A percentile compares a stretch with the other conserved stretches of the same genome.
These are phyloP conservation scores for Fraxinus nigra DNA, from an alignment of 305 asterid genomes.

Conservation along the genomic window DNA sequence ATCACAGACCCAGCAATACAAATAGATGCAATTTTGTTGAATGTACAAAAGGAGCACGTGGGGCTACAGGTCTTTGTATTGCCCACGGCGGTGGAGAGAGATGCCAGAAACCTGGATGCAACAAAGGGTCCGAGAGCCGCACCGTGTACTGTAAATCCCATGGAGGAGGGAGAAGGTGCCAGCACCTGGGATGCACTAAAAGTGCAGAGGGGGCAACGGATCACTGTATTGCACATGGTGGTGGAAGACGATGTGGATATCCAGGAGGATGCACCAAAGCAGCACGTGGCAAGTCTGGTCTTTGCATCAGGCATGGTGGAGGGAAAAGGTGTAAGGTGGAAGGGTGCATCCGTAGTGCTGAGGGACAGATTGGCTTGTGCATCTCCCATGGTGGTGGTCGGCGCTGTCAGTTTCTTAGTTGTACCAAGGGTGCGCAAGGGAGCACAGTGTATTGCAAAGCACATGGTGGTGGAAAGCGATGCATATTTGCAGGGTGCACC, in stretches of 20 bases:
- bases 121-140: conserved; percentile 88
- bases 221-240: conserved; percentile 87
- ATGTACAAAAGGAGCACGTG: conserved; percentile 80
- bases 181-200: conserved; percentile 80
- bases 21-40: conserved; percentile 67
- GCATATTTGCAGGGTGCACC: conserved; percentile 79
- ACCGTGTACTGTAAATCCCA: conserved; percentile 89
- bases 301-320: conserved; percentile 90
- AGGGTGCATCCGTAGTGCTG: conserved; percentile 88
- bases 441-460: conserved; percentile 81
- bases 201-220: conserved; percentile 89
- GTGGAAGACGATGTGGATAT: conserved; percentile 72
- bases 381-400: conserved; percentile 95
- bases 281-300: conserved; percentile 88
- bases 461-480: conserved; percentile 86
- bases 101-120: conserved; percentile 85
- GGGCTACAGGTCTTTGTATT: conserved; percentile 80
- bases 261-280: conserved; percentile 72
- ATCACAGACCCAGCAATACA: conserved; percentile 39
- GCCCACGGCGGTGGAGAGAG: conserved; percentile 95
- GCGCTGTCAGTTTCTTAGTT: conserved; percentile 59
- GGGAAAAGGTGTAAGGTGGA: conserved; percentile 87
- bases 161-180: conserved; percentile 85
- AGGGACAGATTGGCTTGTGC: conserved; percentile 85
- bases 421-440: conserved; percentile 85